A percentile compares a stretch with the other conserved stretches of the same genome.
Conservation (phyloP, 2,329 filamentous ascomycete species). For the Thermochaetoides dissita region DNA sequence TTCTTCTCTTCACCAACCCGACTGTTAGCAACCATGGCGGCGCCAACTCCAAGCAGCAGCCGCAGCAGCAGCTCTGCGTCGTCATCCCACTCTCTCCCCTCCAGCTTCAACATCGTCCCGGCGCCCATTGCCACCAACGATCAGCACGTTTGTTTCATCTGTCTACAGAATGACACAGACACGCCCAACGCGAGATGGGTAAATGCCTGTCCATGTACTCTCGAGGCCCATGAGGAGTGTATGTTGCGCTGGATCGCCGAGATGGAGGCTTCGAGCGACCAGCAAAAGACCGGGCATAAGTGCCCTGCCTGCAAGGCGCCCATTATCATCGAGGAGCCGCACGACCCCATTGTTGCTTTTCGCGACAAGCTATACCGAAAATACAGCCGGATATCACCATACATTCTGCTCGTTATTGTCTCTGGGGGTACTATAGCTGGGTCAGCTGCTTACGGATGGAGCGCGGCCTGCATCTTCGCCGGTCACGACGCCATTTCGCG, state of each 20-base stretch:
- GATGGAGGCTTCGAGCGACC: slow-evolving; percentile 47
- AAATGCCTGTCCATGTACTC: slow-evolving; percentile 76
- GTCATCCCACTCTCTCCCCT: neutral
- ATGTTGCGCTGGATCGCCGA: slow-evolving; percentile 90
- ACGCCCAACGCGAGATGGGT: slow-evolving; percentile 50
- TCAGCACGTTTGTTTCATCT: slow-evolving; percentile 42
- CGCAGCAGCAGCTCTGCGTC: neutral
- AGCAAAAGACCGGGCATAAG: slow-evolving; percentile 47
- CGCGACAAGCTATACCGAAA: slow-evolving; percentile 43
- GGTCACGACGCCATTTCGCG: slow-evolving; percentile 30
- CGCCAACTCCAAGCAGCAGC: neutral
- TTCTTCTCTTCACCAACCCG: no score
- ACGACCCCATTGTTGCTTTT: slow-evolving; percentile 56
- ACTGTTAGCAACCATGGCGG: slow-evolving; percentile 1
- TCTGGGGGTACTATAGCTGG: slow-evolving; percentile 36
- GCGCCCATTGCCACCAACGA: slow-evolving; percentile 9
- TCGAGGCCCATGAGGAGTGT: slow-evolving; percentile 82
- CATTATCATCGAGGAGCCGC: slow-evolving; percentile 63
- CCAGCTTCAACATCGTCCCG: slow-evolving; percentile 2
- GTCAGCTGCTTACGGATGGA: slow-evolving; percentile 38
- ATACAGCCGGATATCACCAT: slow-evolving; percentile 41
- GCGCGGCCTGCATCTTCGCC: slow-evolving; percentile 37
- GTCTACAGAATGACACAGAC: slow-evolving; percentile 42
- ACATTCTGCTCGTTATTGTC: slow-evolving; percentile 50
- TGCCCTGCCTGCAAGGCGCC: slow-evolving; percentile 84